Percentiles rank a stretch among this genome's conserved stretches.
Evolutionary conservation across 176 grass and related monocot species (phyloP).

Genomic region (Sorghum bicolor): Sorghum_bicolor_NCBIv3 NC_012879.2:51350001-51350500

Average conservation of each 20-base stretch:
- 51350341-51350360: neutral
- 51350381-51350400: neutral
- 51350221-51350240: neutral
- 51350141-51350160: neutral
- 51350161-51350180: conserved; percentile 26
- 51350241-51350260: neutral
- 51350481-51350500: too few species aligned
- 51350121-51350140: neutral
- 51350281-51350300: neutral
- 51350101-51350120: neutral
- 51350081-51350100: neutral
- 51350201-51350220: neutral
- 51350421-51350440: neutral
- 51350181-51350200: neutral
- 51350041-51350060: neutral
- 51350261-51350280: conserved; percentile 5
- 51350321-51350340: neutral
- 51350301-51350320: neutral
- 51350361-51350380: neutral
- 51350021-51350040: neutral
- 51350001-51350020: neutral
- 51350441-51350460: neutral
- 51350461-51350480: too few species aligned
- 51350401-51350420: neutral
- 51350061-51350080: neutral